Base-by-base conservation (phyloP, 495 filamentous ascomycete species). In the Stereocaulon alpinum region DNA sequence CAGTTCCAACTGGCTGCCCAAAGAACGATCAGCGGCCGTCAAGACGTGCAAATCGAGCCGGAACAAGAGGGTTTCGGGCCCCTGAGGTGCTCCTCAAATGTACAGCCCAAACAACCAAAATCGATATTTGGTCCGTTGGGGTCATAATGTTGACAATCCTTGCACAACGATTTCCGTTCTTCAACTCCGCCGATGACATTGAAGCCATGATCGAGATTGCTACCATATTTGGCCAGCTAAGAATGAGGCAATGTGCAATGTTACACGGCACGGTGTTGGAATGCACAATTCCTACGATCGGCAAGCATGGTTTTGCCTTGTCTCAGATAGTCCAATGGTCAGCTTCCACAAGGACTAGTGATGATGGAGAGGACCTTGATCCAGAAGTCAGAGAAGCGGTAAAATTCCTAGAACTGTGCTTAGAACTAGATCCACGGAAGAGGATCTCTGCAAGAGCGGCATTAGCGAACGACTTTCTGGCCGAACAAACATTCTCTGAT, bases 61-160 rank as follows among this genome's bases (percentile, higher is more conserved):
- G 93, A n/a, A 98, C 93, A 15, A 78, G 93, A 62, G 93, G 93
- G 2, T 98, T 98, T 70, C 86, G 93, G 27, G 94, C 93, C 0
- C 93, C 93, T 44, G 93, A 98, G 70, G 93, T 98, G 17, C 80
- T 98, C 1, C 87, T 98, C 72, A 98, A 98, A 72, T 98, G 93
- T 71, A 97, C 94, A 1, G 85, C 87, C 43, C 93, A 98, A 71
- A 95, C 87, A n/a, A 90, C 87, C 9, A 89, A 89, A 69, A 92
- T 98, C 63, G 93, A 98, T 70, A 86, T 98, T 66, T 98, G 93
- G 93, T 95, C 90, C 15, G 91, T 85, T 0, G 93, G 93, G 22
- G 90, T 98, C 9, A 94, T 97, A 59, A 81, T 98, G 1, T 74
- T 98, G 14, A 97, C 93, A 1, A 83, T 98, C 48, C 78, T 98